A percentile compares a stretch with the other conserved stretches of the same genome.
These are phyloP conservation scores for Phytophthora fragariae DNA, from an alignment of 352 stramenopile species.

Conservation along the genomic window DNA sequence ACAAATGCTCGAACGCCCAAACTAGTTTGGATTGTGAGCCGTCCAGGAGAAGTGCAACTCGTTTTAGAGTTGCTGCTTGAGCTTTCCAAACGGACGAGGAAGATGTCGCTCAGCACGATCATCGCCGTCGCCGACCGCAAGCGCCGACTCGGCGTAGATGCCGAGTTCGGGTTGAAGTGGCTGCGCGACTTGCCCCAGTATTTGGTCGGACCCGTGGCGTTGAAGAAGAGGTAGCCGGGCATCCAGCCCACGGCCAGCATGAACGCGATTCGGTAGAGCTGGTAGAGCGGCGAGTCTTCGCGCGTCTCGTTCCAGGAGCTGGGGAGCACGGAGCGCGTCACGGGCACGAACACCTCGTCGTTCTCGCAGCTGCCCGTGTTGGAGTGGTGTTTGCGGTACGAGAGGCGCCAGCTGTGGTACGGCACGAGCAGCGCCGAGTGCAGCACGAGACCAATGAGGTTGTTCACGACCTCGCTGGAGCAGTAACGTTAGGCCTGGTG, in stretches of 20 bases:
- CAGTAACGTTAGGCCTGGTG: constrained; percentile 98
- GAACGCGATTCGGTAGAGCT: constrained; percentile 94
- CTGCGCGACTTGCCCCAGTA: constrained; percentile 42
- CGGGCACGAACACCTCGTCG: constrained; percentile 97
- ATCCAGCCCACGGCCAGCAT: constrained; percentile 97
- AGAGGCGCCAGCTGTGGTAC: too few species aligned
- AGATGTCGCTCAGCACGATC: too few species aligned
- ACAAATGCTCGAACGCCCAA: too few species aligned
- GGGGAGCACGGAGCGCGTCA: constrained; percentile 73
- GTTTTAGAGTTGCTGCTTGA: background rate
- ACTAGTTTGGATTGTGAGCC: too few species aligned
- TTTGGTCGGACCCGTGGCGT: constrained; percentile 92
- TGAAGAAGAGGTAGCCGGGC: constrained; percentile 97
- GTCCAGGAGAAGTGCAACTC: too few species aligned
- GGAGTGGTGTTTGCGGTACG: too few species aligned
- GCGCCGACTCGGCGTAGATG: too few species aligned
- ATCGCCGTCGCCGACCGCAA: too few species aligned
- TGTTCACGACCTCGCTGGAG: constrained; percentile 94
- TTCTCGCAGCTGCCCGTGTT: constrained; percentile 88
- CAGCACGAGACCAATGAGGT: constrained; percentile 95
- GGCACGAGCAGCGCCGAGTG: constrained; percentile 97
- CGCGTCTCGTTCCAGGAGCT: constrained; percentile 70
- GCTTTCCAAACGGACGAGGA: too few species aligned
- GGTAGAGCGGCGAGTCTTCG: constrained; percentile 95
- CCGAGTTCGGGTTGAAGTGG: too few species aligned